Conservation (phyloP, 768 basidiomycete species). For the Tylopilus cervinicoccineus region DNA sequence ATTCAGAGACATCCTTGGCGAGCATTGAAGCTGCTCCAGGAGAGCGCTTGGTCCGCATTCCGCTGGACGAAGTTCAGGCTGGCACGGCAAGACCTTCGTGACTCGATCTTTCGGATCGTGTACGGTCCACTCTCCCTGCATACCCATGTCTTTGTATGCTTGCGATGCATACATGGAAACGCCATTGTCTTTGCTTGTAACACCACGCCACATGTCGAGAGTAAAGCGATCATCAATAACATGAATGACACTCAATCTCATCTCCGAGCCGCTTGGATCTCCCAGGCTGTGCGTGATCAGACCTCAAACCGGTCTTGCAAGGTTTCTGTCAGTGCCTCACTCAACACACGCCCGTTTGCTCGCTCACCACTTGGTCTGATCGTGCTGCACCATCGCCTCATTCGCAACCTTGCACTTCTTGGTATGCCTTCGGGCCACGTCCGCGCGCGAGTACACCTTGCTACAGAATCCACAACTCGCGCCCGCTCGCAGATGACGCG, state of each 20-base stretch:
- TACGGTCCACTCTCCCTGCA: too few relatives aligned
- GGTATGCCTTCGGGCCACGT: conserved; percentile 24
- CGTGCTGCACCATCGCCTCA: neutral
- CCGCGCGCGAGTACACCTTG: conserved; percentile 24
- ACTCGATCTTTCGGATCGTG: neutral
- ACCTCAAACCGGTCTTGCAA: neutral
- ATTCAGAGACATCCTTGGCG: conserved; percentile 21
- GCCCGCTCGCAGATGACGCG: conserved; percentile 18
- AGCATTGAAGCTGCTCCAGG: conserved; percentile 33
- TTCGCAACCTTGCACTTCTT: conserved; percentile 27
- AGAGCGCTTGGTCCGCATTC: conserved; percentile 69
- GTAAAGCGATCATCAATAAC: neutral
- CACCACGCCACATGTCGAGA: neutral
- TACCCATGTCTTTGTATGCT: neutral
- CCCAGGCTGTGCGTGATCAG: neutral
- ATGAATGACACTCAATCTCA: neutral
- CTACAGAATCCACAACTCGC: conserved; percentile 20
- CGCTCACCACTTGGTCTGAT: conserved; percentile 2
- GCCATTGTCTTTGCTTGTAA: neutral
- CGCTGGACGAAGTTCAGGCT: conserved; percentile 59
- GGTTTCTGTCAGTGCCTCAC: neutral
- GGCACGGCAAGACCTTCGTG: conserved; percentile 10
- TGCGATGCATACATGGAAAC: neutral
- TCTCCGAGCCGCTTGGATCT: neutral
- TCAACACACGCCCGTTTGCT: neutral